phyloP scores from a whole-genome alignment of 2,329 filamentous ascomycete genomes.

The Xylariaceae sp. region DNA sequence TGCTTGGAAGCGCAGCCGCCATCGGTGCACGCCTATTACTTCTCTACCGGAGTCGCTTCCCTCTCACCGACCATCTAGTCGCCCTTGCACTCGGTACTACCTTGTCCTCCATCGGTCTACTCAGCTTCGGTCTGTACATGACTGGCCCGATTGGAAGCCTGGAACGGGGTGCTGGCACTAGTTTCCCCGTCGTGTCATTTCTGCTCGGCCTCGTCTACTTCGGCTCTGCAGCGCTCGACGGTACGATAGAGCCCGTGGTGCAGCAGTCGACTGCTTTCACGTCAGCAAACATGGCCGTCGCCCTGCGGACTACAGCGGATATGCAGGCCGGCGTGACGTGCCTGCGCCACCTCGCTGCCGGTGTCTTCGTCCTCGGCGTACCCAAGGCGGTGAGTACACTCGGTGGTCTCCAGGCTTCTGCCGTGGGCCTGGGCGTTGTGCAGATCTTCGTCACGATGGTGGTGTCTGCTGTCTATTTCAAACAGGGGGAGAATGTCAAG shows the following conservation, averaged over 20 bases:
- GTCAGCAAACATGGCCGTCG: conserved; percentile 40
- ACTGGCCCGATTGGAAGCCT: conserved; percentile 18
- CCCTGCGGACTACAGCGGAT: conserved; percentile 42
- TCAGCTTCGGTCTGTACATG: conserved; percentile 42
- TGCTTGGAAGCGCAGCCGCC: conserved; percentile 34
- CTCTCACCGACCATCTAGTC: conserved; percentile 29
- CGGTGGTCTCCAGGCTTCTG: conserved; percentile 34
- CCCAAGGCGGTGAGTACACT: conserved; percentile 33
- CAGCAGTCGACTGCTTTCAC: conserved; percentile 46
- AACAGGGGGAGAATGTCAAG: conserved; percentile 37
- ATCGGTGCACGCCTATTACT: conserved; percentile 31
- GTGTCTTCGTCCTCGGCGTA: conserved; percentile 39
- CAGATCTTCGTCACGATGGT: conserved; percentile 36
- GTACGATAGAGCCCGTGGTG: conserved; percentile 38
- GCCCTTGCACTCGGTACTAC: conserved; percentile 34
- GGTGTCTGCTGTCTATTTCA: conserved; percentile 36
- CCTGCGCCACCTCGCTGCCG: conserved; percentile 37
- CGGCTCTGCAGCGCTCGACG: conserved; percentile 37
- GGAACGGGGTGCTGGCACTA: conserved; percentile 23
- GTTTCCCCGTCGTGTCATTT: conserved; percentile 39
- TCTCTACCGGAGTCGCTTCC: conserved; percentile 30
- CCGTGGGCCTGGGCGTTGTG: conserved; percentile 37
- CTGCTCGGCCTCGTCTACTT: conserved; percentile 43
- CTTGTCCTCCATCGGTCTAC: conserved; percentile 37
- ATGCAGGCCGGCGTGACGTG: conserved; percentile 41